Base-by-base conservation (phyloP, 352 stramenopile genomes). In the Peronospora belbahrii region DNA sequence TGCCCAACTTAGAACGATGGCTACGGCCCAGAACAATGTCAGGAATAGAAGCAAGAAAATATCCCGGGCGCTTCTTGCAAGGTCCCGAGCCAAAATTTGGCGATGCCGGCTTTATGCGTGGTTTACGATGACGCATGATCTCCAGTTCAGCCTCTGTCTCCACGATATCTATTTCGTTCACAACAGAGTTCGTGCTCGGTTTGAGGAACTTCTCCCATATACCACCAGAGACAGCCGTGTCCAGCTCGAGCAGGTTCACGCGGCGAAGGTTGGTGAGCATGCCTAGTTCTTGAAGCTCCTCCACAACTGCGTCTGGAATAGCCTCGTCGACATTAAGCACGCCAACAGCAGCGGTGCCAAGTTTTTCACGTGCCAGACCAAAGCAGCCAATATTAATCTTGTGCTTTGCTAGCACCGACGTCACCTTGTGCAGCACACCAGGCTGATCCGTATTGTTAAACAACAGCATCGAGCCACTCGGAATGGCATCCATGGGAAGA, bases 21-120 rank as follows among this genome's bases (percentile, higher is more conserved):
- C 90, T 98, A 24, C 96, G 81, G 20, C 96, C 96, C 7, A 98
- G 63, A 13, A 74, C 82, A 22, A 96, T 67, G 14, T 83, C 74
- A 48, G 89, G 87, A 18, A 99, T 81, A 40, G 78, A 89, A 39
- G 68, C 49, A 24, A 97, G 62, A 35, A 81, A 79, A 69, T 97
- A 99, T 23, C 95, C 96, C 4, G 96, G 96, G 14, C 95, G 91
- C 74, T 99, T 99, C 69, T 98, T 98, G 85, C 95, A 99, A 34
- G 96, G 96, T 27, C 96, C 96, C 10, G 92, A 98, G 41, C 91
- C 96, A 70, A 99, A 99, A 67, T 98, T 95, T 9, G 95, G 91
- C 51, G 84, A 91, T 15, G 50, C 52, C 0, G 91, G 91, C 62
- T 87, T 89, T 6, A 71, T 56, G 13, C 59, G 41, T 23, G 86